Conservation (phyloP, 345 rosid species). For the Gynandropsis gynandra region DNA sequence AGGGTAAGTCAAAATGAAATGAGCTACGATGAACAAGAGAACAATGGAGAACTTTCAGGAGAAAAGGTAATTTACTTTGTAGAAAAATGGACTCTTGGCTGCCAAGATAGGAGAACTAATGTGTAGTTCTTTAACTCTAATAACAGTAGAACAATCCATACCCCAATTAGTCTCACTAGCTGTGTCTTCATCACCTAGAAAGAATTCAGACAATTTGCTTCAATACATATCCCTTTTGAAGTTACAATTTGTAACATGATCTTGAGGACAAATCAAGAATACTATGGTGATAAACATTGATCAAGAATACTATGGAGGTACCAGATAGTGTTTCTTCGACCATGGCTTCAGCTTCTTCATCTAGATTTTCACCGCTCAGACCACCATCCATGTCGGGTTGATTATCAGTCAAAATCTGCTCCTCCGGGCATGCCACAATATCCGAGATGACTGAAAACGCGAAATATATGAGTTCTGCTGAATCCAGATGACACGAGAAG, state of each 20-base stretch:
- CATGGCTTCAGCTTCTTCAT: slow-evolving; percentile 84
- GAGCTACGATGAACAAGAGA: slow-evolving; percentile 1
- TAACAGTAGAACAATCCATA: slow-evolving; percentile 66
- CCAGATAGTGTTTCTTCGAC: slow-evolving; percentile 76
- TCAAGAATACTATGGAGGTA: too few species aligned
- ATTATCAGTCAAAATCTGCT: slow-evolving; percentile 55
- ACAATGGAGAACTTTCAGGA: not conserved
- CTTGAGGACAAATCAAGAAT: too few species aligned
- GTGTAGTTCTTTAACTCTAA: slow-evolving; percentile 73
- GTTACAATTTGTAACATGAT: too few species aligned
- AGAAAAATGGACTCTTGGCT: slow-evolving; percentile 96
- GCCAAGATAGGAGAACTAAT: slow-evolving; percentile 97
- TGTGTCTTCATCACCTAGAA: slow-evolving; percentile 67
- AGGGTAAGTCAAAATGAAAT: not conserved
- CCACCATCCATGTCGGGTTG: slow-evolving; percentile 84
- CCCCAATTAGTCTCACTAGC: slow-evolving; percentile 63
- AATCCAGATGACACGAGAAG: not conserved
- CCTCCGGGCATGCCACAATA: slow-evolving; percentile 61
- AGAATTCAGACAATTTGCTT: not conserved
- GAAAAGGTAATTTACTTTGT: slow-evolving; percentile 43
- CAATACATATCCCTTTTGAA: too few species aligned
- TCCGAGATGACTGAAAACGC: slow-evolving; percentile 33
- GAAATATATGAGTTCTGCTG: not conserved
- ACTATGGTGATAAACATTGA: too few species aligned
- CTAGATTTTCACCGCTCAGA: slow-evolving; percentile 64